phyloP scores from a whole-genome alignment of 306 rosid genomes.

The Cucurbita ficifolia region DNA sequence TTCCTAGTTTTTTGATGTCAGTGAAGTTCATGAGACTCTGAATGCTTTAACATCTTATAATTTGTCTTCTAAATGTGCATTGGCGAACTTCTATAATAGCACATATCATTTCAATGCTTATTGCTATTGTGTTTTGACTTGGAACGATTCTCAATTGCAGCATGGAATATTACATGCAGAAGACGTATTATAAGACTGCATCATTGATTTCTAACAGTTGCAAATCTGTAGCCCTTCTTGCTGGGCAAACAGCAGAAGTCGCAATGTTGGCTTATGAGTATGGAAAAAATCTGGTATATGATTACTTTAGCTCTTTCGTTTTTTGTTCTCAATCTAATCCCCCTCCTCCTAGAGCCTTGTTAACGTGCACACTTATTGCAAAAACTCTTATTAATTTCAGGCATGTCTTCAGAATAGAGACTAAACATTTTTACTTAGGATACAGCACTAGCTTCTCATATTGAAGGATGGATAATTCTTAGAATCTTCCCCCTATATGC shows the following conservation, averaged over 20 bases:
- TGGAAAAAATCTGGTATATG: slow-evolving; percentile 90
- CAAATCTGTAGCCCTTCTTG: slow-evolving; percentile 91
- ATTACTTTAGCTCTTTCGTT: slow-evolving; percentile 11
- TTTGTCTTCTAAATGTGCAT: background rate
- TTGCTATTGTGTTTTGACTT: background rate
- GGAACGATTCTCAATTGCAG: slow-evolving; percentile 27
- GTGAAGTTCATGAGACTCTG: background rate
- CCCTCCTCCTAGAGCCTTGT: background rate
- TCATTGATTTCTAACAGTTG: slow-evolving; percentile 91
- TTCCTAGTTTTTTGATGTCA: background rate
- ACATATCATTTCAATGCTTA: background rate
- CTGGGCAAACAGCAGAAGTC: slow-evolving; percentile 86
- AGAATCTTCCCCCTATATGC: background rate
- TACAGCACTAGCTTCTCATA: background rate
- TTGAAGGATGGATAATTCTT: background rate
- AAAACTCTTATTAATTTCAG: background rate
- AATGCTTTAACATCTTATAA: background rate
- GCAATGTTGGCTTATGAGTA: slow-evolving; percentile 71
- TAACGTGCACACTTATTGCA: background rate
- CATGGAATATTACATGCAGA: slow-evolving; percentile 86
- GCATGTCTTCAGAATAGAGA: background rate
- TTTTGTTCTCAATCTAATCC: background rate
- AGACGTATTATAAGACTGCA: slow-evolving; percentile 90
- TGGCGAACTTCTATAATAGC: background rate
- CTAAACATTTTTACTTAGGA: background rate